These are phyloP conservation scores for Cucurbita maxima DNA, from an alignment of 306 rosid species.

Conservation along the genomic window DNA sequence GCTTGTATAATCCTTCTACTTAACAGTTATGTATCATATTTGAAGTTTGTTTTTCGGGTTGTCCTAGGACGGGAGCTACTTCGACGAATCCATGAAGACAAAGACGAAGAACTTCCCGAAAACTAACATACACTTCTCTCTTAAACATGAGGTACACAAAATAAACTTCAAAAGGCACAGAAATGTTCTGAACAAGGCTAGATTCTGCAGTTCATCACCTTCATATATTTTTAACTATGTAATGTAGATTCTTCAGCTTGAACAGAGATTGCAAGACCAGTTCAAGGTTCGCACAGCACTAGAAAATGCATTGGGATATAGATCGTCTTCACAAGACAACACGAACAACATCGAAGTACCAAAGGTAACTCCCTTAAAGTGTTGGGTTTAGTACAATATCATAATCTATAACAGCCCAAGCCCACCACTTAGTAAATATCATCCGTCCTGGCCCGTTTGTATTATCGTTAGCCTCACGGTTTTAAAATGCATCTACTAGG, in stretches of 20 bases:
- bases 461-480: too few relatives aligned
- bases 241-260: conserved; percentile 70
- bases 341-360: conserved; percentile 32
- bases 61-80: conserved; percentile 44
- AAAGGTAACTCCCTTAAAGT: conserved; percentile 39
- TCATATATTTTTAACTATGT: background rate
- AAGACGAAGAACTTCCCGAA: conserved; percentile 33
- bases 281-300: conserved; percentile 58
- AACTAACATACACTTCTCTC: conserved; percentile 37
- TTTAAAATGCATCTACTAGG: too few relatives aligned
- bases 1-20: background rate
- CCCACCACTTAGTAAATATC: too few relatives aligned
- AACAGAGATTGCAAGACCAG: conserved; percentile 71
- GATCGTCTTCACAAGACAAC: conserved; percentile 31
- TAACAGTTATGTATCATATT: background rate
- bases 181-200: background rate
- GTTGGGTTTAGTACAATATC: background rate
- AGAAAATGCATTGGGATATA: conserved; percentile 66
- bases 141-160: conserved; percentile 74
- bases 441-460: too few relatives aligned
- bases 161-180: background rate
- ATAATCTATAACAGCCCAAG: background rate
- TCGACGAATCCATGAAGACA: conserved; percentile 31
- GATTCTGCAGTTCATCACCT: background rate
- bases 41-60: conserved; percentile 14